Evolutionary conservation across 352 stramenopile genomes (phyloP).

Genomic region (Globisporangium perplexum): DNA sequence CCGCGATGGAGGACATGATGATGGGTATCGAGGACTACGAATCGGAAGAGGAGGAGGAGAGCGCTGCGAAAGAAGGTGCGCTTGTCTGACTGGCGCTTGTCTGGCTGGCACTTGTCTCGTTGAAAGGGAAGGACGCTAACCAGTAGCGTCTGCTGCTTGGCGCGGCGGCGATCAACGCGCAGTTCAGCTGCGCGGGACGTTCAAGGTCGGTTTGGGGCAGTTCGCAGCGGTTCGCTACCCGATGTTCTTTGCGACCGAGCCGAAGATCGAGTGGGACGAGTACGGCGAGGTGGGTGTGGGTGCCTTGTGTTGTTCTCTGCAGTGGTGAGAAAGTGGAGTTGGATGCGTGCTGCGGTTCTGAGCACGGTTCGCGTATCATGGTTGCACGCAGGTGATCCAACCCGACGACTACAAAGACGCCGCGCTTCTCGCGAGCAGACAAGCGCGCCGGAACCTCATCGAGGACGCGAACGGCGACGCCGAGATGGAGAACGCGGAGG

Average conservation of each 20-base stretch:
- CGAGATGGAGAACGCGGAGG: conserved; percentile 65
- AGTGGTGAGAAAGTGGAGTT: not conserved
- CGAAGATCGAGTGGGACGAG: conserved; percentile 87
- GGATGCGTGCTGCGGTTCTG: not conserved
- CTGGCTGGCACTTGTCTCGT: no score
- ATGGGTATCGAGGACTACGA: conserved; percentile 89
- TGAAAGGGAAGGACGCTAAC: not conserved
- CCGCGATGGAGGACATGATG: conserved; percentile 90
- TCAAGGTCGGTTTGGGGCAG: conserved; percentile 82
- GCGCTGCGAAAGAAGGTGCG: conserved; percentile 53
- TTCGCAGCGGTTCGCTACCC: conserved; percentile 80
- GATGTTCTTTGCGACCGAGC: conserved; percentile 86
- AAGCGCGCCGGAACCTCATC: conserved; percentile 55
- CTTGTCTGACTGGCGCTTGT: not conserved
- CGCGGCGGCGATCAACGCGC: not conserved
- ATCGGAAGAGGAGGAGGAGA: conserved; percentile 75
- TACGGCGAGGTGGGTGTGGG: conserved; percentile 62
- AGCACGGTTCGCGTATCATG: not conserved
- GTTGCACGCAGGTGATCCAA: conserved; percentile 53
- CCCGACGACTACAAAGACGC: conserved; percentile 82
- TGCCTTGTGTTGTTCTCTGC: not conserved
- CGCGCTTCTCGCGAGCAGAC: conserved; percentile 51
- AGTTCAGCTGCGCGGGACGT: conserved; percentile 80
- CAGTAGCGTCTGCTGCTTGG: not conserved
- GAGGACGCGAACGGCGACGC: conserved; percentile 56